A percentile compares a stretch with the other conserved stretches of the same genome.
Conservation (phyloP, 192 early-diverging fungal genomes). For the Linnemannia schmuckeri region DNA sequence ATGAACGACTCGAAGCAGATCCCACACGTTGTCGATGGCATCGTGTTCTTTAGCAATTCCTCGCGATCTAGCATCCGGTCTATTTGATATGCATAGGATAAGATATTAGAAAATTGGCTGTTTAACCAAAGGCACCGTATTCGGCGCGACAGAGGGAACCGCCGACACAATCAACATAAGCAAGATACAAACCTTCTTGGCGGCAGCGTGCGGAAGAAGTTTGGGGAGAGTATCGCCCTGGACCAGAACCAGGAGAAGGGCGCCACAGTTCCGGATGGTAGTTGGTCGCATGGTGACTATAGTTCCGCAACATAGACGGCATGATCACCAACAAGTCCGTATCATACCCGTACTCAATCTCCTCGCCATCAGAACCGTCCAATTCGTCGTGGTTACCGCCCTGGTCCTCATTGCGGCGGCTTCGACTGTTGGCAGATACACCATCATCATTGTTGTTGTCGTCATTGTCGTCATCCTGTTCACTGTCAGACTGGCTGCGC, state of each 20-base stretch:
- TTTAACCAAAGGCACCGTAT: not conserved
- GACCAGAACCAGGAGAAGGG: slow-evolving; percentile 25
- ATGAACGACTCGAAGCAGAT: slow-evolving; percentile 53
- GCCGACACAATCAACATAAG: not conserved
- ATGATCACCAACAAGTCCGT: slow-evolving; percentile 46
- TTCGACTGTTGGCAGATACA: too few species aligned
- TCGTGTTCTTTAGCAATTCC: slow-evolving; percentile 48
- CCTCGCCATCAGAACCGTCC: slow-evolving; percentile 35
- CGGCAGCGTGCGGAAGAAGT: slow-evolving; percentile 19
- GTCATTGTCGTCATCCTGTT: not conserved
- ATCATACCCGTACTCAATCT: slow-evolving; percentile 49
- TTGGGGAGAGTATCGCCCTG: slow-evolving; percentile 11
- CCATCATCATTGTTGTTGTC: not conserved
- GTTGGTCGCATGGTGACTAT: slow-evolving; percentile 53
- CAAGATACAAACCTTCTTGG: slow-evolving; percentile 37
- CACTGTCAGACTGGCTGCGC: not conserved
- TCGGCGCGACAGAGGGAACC: not conserved
- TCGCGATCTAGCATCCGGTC: slow-evolving; percentile 45
- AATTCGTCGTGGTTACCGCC: slow-evolving; percentile 5
- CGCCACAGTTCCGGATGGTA: slow-evolving; percentile 51
- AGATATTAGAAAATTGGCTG: not conserved
- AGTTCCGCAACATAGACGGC: slow-evolving; percentile 51
- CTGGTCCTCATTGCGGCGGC: not conserved
- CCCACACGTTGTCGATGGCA: slow-evolving; percentile 48
- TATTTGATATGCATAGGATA: not conserved